A percentile compares a stretch with the other conserved stretches of the same genome.
phyloP scores from a whole-genome alignment of 202 grass and related monocot genomes.

The Dendrocalamus latiflorus region DNA sequence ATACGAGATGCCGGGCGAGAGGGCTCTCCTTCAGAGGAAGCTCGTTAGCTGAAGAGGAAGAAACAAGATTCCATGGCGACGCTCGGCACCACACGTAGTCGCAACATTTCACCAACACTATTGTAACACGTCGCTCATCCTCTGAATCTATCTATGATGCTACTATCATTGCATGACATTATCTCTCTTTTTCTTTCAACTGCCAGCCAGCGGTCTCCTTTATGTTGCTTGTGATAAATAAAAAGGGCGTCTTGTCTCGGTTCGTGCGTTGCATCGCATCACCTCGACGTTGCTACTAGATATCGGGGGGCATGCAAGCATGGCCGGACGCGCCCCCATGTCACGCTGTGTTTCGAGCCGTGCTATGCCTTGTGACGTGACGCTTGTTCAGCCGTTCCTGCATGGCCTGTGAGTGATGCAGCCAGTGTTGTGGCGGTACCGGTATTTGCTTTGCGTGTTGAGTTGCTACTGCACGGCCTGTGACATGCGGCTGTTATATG shows the following conservation, averaged over 20 bases:
- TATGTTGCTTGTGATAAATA: conserved; percentile 14
- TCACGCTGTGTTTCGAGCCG: background rate
- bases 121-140: no score
- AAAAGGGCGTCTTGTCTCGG: background rate
- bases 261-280: background rate
- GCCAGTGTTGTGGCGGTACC: background rate
- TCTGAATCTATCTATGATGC: no score
- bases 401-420: background rate
- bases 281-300: background rate
- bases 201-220: background rate
- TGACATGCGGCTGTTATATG: background rate
- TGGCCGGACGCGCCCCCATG: background rate
- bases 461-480: background rate
- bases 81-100: background rate
- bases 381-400: background rate
- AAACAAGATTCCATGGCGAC: no score
- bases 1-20: conserved; percentile 27
- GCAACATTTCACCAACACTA: no score
- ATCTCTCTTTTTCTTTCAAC: no score
- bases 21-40: conserved; percentile 56
- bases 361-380: background rate
- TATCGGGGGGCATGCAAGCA: background rate
- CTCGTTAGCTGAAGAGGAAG: conserved; percentile 45
- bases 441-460: background rate
- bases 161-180: no score